These are phyloP conservation scores for Pythium myriotylum DNA, from an alignment of 352 stramenopile genomes.

Conservation along the genomic window DNA sequence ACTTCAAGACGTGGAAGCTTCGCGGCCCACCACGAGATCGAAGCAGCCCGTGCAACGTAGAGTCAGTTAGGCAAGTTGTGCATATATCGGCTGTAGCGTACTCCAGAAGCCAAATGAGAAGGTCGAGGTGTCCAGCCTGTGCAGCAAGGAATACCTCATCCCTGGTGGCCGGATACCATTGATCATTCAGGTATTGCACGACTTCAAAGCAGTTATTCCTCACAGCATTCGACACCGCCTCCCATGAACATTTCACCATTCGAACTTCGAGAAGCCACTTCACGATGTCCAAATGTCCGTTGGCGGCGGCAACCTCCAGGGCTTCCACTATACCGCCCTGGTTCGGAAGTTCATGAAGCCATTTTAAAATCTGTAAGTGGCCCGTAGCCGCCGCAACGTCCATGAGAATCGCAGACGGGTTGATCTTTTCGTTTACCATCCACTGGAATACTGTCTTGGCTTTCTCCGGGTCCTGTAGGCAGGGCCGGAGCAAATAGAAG, in stretches of 20 bases:
- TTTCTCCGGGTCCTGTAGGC: no score
- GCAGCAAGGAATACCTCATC: neutral
- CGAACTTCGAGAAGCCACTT: slow-evolving; percentile 9
- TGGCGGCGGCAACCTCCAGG: slow-evolving; percentile 8
- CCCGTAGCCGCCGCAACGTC: slow-evolving; percentile 7
- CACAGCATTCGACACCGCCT: slow-evolving; percentile 1
- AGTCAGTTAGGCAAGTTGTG: neutral
- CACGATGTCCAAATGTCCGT: slow-evolving; percentile 7
- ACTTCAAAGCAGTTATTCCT: slow-evolving; percentile 16
- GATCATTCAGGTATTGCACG: slow-evolving; percentile 16
- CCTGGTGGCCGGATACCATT: neutral
- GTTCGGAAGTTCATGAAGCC: slow-evolving; percentile 3
- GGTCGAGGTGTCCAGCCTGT: slow-evolving; percentile 4
- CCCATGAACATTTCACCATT: neutral
- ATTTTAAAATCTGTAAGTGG: slow-evolving; percentile 16
- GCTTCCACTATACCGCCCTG: neutral
- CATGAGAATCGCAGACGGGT: neutral
- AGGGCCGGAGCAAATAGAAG: no score
- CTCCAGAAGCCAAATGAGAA: slow-evolving; percentile 4
- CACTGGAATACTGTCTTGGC: neutral
- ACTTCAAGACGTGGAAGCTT: no score
- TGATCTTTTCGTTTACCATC: slow-evolving; percentile 6
- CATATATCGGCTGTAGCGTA: neutral
- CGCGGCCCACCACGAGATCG: no score
- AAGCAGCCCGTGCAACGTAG: neutral